Conservation (phyloP, 768 basidiomycete genomes). For the Pleurotus sapidus region DNA sequence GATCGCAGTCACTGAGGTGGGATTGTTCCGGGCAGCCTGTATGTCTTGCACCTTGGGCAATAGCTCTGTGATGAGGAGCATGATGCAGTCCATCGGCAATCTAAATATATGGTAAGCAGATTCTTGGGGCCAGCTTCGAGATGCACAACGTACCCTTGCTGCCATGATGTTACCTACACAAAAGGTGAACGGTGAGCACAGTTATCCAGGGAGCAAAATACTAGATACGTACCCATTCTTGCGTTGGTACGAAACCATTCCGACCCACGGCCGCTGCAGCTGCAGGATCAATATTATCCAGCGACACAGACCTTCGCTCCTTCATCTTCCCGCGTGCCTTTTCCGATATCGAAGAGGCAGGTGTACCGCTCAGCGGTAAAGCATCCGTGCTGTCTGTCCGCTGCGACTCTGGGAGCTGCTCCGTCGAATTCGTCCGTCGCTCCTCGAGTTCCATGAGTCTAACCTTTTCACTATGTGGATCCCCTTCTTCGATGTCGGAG, state of each 20-base stretch:
- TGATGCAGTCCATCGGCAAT: constrained; percentile 84
- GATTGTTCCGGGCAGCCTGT: constrained; percentile 62
- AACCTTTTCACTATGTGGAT: constrained; percentile 62
- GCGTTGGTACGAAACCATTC: constrained; percentile 92
- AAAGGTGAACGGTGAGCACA: constrained; percentile 7
- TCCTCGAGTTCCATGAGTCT: constrained; percentile 57
- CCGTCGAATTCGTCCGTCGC: constrained; percentile 16
- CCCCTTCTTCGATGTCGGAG: constrained; percentile 29
- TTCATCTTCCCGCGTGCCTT: constrained; percentile 92
- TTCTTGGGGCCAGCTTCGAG: neutral
- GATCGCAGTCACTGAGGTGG: constrained; percentile 65
- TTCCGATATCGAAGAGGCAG: constrained; percentile 53
- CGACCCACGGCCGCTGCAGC: constrained; percentile 74
- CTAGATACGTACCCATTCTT: constrained; percentile 81
- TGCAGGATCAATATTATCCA: constrained; percentile 57
- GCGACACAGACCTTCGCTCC: constrained; percentile 57
- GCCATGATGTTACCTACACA: constrained; percentile 84
- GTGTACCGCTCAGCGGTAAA: constrained; percentile 14
- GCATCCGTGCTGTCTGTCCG: constrained; percentile 10
- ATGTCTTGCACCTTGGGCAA: constrained; percentile 81
- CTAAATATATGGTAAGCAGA: constrained; percentile 39
- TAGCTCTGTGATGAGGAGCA: constrained; percentile 86
- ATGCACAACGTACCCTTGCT: constrained; percentile 69
- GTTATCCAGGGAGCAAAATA: neutral
- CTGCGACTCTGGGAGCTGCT: constrained; percentile 16